A percentile compares a stretch with the other conserved stretches of the same genome.
Conservation (phyloP, 129 eudicot genomes). For the Saposhnikovia divaricata region DNA sequence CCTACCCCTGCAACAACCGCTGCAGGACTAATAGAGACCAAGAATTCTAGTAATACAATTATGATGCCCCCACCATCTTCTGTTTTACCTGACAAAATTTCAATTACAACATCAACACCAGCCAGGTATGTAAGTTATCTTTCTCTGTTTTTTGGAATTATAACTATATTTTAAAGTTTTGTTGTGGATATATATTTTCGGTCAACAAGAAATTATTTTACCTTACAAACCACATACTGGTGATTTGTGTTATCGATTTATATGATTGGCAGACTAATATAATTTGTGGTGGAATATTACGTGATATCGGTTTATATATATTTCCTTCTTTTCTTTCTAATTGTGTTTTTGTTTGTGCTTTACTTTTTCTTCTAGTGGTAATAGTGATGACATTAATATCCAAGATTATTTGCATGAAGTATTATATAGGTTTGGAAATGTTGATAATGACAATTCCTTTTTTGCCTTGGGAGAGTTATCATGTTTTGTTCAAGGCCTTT, state of each 20-base stretch:
- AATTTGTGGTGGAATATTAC: not conserved
- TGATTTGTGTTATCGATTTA: not conserved
- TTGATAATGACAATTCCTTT: conserved; percentile 9
- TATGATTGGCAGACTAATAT: not conserved
- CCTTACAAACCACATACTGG: not conserved
- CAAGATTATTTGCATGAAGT: not conserved
- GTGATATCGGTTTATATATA: not conserved
- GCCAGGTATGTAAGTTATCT: not conserved
- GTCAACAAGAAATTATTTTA: not conserved
- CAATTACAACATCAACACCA: not conserved
- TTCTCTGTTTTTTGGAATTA: not conserved
- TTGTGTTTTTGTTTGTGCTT: not conserved
- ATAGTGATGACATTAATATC: not conserved
- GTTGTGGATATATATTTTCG: not conserved
- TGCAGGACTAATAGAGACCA: not conserved
- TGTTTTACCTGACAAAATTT: not conserved
- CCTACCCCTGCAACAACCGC: not conserved
- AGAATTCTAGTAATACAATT: conserved; percentile 5
- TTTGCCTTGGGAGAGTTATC: conserved; percentile 4
- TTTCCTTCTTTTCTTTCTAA: not conserved
- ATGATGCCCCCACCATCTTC: conserved; percentile 15
- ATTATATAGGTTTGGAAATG: not conserved
- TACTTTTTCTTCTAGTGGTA: not conserved
- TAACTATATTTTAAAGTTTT: not conserved
- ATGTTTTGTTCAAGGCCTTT: not conserved